Evolutionary conservation across 208 protist genomes (phyloP).

Genomic region (Leishmania guyanensis): DNA sequence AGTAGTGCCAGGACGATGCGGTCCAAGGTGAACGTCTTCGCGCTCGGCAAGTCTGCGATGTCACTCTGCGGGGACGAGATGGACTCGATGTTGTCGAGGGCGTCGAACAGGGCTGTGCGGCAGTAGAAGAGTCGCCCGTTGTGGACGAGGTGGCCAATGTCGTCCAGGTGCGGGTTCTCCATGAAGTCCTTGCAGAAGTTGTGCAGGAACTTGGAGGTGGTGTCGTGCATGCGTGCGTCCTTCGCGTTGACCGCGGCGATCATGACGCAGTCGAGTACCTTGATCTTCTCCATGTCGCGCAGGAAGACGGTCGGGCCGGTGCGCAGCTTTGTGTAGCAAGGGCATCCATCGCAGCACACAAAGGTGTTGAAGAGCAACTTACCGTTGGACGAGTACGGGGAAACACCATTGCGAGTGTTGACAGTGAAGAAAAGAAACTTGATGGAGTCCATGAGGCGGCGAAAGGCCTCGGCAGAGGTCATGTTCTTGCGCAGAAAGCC

Average conservation of each 20-base stretch:
- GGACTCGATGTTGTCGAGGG: slow-evolving; percentile 42
- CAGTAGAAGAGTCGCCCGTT: slow-evolving; percentile 74
- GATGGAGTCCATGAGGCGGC: slow-evolving; percentile 53
- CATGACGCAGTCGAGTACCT: slow-evolving; percentile 78
- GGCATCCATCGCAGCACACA: slow-evolving; percentile 75
- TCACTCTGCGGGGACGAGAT: slow-evolving; percentile 31
- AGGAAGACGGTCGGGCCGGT: slow-evolving; percentile 68
- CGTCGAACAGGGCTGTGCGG: slow-evolving; percentile 64
- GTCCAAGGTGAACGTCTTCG: slow-evolving; percentile 40
- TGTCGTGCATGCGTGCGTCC: slow-evolving; percentile 42
- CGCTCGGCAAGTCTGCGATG: slow-evolving; percentile 23
- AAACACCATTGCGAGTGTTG: slow-evolving; percentile 43
- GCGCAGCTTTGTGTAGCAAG: slow-evolving; percentile 60
- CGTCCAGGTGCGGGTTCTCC: slow-evolving; percentile 55
- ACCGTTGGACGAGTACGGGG: slow-evolving; percentile 19
- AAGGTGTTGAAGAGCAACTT: slow-evolving; percentile 59
- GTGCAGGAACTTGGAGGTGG: slow-evolving; percentile 48
- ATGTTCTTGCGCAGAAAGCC: slow-evolving; percentile 43
- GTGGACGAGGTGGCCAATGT: slow-evolving; percentile 59
- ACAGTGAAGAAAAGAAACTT: slow-evolving; percentile 73
- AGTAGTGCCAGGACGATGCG: slow-evolving; percentile 50
- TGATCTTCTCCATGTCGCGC: slow-evolving; percentile 73
- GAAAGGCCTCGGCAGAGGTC: slow-evolving; percentile 45
- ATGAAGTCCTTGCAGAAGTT: slow-evolving; percentile 55
- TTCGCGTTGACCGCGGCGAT: slow-evolving; percentile 71